Base-by-base conservation (phyloP, 805 yeast species). In the Candida nanaspora region DNA sequence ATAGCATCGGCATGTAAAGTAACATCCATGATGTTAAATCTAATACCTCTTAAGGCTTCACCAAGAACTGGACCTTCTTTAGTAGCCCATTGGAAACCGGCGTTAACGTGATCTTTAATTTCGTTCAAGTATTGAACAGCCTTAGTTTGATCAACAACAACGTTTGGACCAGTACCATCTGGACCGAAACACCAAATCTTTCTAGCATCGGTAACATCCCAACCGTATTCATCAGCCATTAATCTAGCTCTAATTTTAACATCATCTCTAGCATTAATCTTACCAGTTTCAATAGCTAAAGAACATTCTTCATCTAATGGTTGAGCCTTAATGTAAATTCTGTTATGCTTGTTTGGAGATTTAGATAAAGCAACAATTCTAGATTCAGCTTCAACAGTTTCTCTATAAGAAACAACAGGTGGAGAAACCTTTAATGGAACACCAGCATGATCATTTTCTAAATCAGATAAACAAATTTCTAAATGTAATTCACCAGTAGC, bases 111-210 rank as follows among this genome's bases (percentile, higher is more conserved):
- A 75, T 91, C 98, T 86, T 91, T 91, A 82, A 93, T 93, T 81
- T 91, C 98, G 72, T 78, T 72, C 76, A 91, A 82, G 88, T 89
- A 91, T 79, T 93, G 98, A 52, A 91, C 98, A 65, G 98, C 98
- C 91, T 91, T 91, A 66, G 98, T 91, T 77, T 89, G 97, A 79
- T 91, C 98, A 72, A 91, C 95, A 66, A 91, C 97, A 66, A 93
- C 73, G 80, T 91, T 91, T 65, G 98, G 89, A 76, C 98, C 98
- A 70, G 77, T 82, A 74, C 97, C 97, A 68, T 91, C 98, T 69
- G 98, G 98, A 78, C 98, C 98, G 88, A 91, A 91, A 85, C 96
- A 87, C 98, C 98, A 91, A 68, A 91, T 93, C 93, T 93, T 91
- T 85, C 98, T 89, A 75, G 97, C 98, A 68, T 91, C 98, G 60